phyloP scores from a whole-genome alignment of 2,329 filamentous ascomycete genomes.

The Xylariaceae sp. region DNA sequence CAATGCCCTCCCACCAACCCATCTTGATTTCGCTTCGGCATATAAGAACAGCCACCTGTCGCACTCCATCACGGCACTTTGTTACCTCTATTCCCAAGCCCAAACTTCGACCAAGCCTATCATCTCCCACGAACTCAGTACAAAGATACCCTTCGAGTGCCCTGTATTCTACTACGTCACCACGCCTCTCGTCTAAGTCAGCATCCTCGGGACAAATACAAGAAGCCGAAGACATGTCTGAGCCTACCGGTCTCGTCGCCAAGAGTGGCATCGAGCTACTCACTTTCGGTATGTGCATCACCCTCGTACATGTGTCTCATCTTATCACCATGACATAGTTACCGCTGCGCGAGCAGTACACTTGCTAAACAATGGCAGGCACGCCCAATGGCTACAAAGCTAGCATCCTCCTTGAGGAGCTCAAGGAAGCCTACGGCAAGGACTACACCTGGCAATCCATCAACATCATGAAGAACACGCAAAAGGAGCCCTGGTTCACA shows the following conservation, averaged over 20 bases:
- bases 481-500: slow-evolving; percentile 67
- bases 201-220: slow-evolving; percentile 7
- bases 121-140: neutral
- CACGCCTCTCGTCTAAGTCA: neutral
- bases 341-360: neutral
- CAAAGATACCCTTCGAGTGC: slow-evolving; percentile 3
- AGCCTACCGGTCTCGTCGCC: slow-evolving; percentile 57
- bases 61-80: slow-evolving; percentile 8
- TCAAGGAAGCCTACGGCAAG: slow-evolving; percentile 62
- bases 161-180: slow-evolving; percentile 16
- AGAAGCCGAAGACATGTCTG: slow-evolving; percentile 30
- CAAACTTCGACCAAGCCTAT: neutral
- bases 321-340: neutral
- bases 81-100: neutral
- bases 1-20: neutral
- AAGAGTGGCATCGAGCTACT: slow-evolving; percentile 64
- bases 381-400: slow-evolving; percentile 57
- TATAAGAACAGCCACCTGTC: slow-evolving; percentile 23
- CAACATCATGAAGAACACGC: slow-evolving; percentile 60
- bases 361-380: slow-evolving; percentile 24
- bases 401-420: slow-evolving; percentile 62
- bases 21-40: slow-evolving; percentile 8
- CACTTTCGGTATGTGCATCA: slow-evolving; percentile 43
- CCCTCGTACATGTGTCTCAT: neutral
- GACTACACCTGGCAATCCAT: slow-evolving; percentile 59